Conservation (phyloP, 345 rosid species). For the Salix arbutifolia region DNA sequence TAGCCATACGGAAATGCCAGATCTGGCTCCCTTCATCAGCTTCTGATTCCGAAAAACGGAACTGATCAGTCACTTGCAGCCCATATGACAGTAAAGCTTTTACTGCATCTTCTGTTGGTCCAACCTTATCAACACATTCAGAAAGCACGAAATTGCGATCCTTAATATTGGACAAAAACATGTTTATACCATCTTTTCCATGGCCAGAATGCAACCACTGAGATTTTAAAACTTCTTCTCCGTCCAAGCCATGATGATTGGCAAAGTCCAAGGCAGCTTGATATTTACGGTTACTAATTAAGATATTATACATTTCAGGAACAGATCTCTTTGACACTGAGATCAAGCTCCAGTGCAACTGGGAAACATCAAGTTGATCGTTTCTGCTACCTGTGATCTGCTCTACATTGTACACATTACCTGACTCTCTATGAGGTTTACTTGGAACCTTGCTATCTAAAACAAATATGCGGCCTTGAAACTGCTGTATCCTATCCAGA, state of each 20-base stretch:
- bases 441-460: slow-evolving; percentile 47
- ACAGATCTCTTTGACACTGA: slow-evolving; percentile 76
- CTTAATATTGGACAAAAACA: slow-evolving; percentile 55
- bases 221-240: slow-evolving; percentile 72
- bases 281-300: slow-evolving; percentile 56
- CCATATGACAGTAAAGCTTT: slow-evolving; percentile 76
- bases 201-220: slow-evolving; percentile 74
- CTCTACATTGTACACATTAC: slow-evolving; percentile 25
- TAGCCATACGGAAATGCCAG: slow-evolving; percentile 71
- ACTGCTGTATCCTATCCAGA: slow-evolving; percentile 52
- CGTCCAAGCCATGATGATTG: slow-evolving; percentile 64
- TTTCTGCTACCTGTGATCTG: slow-evolving; percentile 29
- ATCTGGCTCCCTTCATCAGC: slow-evolving; percentile 45
- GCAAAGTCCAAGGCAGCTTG: slow-evolving; percentile 80
- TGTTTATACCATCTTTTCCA: slow-evolving; percentile 53
- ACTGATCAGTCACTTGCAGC: slow-evolving; percentile 49
- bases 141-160: slow-evolving; percentile 70
- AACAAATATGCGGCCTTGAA: slow-evolving; percentile 61
- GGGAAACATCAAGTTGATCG: slow-evolving; percentile 35
- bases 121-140: slow-evolving; percentile 73
- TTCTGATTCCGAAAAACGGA: slow-evolving; percentile 48
- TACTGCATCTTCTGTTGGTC: slow-evolving; percentile 71
- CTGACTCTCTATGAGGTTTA: slow-evolving; percentile 28
- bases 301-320: slow-evolving; percentile 69
- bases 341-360: slow-evolving; percentile 59